These are phyloP conservation scores for Basidiobolus meristosporus DNA, from an alignment of 371 early-diverging fungal species.

Conservation along the genomic window DNA sequence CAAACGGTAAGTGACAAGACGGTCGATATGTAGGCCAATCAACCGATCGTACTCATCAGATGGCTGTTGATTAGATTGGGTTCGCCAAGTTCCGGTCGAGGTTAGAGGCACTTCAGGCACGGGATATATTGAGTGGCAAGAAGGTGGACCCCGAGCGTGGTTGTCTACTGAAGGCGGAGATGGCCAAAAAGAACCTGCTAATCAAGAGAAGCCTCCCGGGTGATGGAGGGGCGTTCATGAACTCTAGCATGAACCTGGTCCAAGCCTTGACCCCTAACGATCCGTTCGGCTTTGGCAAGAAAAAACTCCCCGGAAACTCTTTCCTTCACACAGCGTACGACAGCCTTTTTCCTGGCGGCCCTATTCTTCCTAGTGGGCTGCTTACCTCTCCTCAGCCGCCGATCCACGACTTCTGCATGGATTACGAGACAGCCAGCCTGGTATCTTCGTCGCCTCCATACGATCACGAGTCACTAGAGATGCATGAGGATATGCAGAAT, in stretches of 20 bases:
- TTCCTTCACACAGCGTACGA: background rate
- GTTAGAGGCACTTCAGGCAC: slow-evolving; percentile 69
- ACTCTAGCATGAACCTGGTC: background rate
- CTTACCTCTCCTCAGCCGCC: background rate
- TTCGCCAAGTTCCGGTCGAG: slow-evolving; percentile 85
- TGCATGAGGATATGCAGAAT: too few relatives aligned
- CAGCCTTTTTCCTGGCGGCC: background rate
- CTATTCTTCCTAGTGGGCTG: background rate
- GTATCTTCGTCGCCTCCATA: background rate
- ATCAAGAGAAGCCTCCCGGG: slow-evolving; percentile 18
- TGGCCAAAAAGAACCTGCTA: slow-evolving; percentile 89
- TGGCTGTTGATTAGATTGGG: slow-evolving; percentile 28
- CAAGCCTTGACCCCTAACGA: background rate
- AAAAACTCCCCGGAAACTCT: background rate
- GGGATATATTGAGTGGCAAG: slow-evolving; percentile 68
- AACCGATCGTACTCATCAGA: too few relatives aligned
- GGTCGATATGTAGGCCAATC: too few relatives aligned
- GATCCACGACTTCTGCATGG: background rate
- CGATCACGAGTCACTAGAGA: background rate
- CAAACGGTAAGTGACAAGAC: slow-evolving; percentile 73
- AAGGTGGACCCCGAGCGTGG: slow-evolving; percentile 71
- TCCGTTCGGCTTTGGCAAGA: background rate
- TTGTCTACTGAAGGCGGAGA: slow-evolving; percentile 77
- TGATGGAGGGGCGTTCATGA: background rate
- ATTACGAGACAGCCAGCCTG: background rate